Conservation (phyloP, 139 green algal genomes). For the Ettlia oleoabundans region DNA sequence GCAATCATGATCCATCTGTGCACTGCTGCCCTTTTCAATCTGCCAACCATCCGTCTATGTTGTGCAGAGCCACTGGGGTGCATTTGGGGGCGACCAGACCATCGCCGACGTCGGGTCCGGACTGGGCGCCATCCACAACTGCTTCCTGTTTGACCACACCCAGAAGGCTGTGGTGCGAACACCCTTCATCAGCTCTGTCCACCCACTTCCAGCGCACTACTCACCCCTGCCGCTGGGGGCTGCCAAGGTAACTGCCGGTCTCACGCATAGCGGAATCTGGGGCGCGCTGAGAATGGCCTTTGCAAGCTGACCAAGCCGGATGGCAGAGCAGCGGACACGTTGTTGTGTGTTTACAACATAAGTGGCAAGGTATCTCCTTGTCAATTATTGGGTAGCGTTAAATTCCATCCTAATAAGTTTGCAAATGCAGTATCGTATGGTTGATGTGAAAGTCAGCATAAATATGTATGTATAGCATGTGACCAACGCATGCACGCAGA, state of each 20-base stretch:
- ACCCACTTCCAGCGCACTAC: constrained; percentile 7
- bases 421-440: too few relatives aligned
- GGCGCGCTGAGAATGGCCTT: constrained; percentile 19
- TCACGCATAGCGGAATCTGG: constrained; percentile 3
- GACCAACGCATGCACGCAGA: too few relatives aligned
- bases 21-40: not conserved
- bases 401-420: too few relatives aligned
- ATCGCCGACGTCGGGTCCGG: constrained; percentile 71
- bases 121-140: constrained; percentile 83
- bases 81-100: constrained; percentile 58
- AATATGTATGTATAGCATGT: too few relatives aligned
- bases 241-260: constrained; percentile 12
- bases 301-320: not conserved
- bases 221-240: not conserved
- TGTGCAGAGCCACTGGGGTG: constrained; percentile 72
- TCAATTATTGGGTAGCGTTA: too few relatives aligned
- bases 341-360: too few relatives aligned
- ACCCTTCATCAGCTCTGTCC: constrained; percentile 9
- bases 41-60: not conserved
- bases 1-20: too few relatives aligned
- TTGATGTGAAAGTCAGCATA: too few relatives aligned
- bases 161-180: constrained; percentile 21
- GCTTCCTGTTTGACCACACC: constrained; percentile 41
- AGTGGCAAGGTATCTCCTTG: too few relatives aligned
- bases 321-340: not conserved